Evolutionary conservation across 331 rosid genomes (phyloP), one percentile per base, ranked within the genome.

Genomic region (Malus hybrid): DNA sequence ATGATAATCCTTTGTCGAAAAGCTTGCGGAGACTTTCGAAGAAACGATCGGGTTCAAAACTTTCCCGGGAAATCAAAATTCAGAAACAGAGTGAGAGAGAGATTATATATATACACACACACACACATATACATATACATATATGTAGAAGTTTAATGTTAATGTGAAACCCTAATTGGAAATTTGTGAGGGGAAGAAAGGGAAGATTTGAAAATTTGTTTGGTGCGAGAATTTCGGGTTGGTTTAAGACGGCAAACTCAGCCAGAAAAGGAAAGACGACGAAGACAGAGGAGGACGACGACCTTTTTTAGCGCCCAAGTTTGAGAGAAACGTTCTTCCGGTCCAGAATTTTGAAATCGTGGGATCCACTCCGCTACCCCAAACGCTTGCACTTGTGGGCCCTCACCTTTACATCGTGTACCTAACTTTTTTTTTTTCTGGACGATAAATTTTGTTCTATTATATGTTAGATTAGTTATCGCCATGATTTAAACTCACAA

Each of bases 211-310:
- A 26, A 11, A 26, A 24, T 61, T 24, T 61, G 3, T 34, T 12
- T 57, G 53, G 20, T 81, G 83, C 89, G 90, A 80, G 73, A 86
- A 81, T 87, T 80, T 82, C 86, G 90, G 69, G 29, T 74, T 70
- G 79, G 71, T 50, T 50, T 29, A 18, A 36, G n/a, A 22, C 48
- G 19, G 14, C 60, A 61, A 46, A 61, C 65, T 61, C 65, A 24
- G 65, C 65, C 0, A 26, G 33, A 61, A 46, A 28, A 39, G 12
- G 68, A 57, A 57, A 72, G 3, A 63, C 63, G 58, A n/a, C n/a
- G n/a, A n/a, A n/a, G n/a, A n/a, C n/a, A n/a, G n/a, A n/a, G n/a
- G n/a, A n/a, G n/a, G n/a, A 22, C 50, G n/a, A n/a, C 19, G 2
- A 28, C 9, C 44, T 61, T 73, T 73, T 75, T 70, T 64, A 79